Conservation (phyloP, 768 basidiomycete species). For the Lentinula sp. region DNA sequence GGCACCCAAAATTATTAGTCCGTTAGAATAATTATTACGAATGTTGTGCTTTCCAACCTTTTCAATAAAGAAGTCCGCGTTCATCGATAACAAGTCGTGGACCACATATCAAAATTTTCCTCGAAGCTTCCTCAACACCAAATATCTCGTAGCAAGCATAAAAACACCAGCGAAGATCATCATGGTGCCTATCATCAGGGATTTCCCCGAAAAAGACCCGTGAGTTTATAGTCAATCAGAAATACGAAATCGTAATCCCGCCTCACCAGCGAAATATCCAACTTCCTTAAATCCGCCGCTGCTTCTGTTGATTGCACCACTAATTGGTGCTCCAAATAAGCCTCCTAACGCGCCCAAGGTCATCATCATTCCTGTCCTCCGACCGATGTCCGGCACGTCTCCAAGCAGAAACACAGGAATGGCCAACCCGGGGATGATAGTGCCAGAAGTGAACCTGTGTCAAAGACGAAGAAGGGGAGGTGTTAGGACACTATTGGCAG, state of each 20-base stretch:
- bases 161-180: constrained; percentile 24
- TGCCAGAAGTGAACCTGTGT: constrained; percentile 52
- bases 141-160: constrained; percentile 21
- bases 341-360: constrained; percentile 58
- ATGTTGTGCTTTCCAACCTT: background rate
- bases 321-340: constrained; percentile 66
- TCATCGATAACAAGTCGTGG: no score
- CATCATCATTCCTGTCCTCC: constrained; percentile 60
- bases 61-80: no score
- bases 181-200: constrained; percentile 19
- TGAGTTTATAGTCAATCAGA: background rate
- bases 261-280: constrained; percentile 48
- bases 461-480: constrained; percentile 10
- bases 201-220: background rate
- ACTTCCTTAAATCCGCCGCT: constrained; percentile 49
- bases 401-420: constrained; percentile 62
- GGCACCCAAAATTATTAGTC: background rate
- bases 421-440: constrained; percentile 50
- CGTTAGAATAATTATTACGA: background rate
- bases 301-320: constrained; percentile 55
- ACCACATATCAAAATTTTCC: background rate
- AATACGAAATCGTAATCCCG: background rate
- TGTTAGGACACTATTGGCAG: background rate
- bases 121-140: constrained; percentile 21
- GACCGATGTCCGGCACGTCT: constrained; percentile 52